Evolutionary conservation across 495 filamentous ascomycete species (phyloP).

Genomic region (Penicillium longicatenatum): DNA sequence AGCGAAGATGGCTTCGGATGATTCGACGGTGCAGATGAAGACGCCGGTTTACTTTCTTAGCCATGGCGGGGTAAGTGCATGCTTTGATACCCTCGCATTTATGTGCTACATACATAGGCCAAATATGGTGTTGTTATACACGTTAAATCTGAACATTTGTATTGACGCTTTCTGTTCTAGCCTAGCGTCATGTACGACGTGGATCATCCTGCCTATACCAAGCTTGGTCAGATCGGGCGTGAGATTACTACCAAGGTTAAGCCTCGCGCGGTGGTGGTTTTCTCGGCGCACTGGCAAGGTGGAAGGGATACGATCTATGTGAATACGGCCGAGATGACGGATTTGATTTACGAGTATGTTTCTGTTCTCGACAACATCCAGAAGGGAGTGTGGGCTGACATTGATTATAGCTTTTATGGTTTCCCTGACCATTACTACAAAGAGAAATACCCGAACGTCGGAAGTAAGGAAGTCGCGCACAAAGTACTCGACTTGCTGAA

Average conservation of each 20-base stretch:
- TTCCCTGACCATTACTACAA: constrained; percentile 67
- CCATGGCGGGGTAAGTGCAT: constrained; percentile 74
- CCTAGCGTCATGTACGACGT: constrained; percentile 74
- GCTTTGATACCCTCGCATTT: no score
- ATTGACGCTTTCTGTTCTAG: constrained; percentile 33
- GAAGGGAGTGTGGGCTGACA: background rate
- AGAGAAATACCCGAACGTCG: constrained; percentile 69
- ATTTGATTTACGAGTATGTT: constrained; percentile 80
- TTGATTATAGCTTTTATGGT: constrained; percentile 66
- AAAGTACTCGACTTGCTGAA: constrained; percentile 62
- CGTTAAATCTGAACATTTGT: no score
- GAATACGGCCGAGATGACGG: constrained; percentile 68
- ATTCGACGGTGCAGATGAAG: constrained; percentile 23
- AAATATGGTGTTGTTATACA: no score
- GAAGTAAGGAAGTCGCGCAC: constrained; percentile 65
- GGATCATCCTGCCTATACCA: constrained; percentile 71
- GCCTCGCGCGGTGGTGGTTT: constrained; percentile 80
- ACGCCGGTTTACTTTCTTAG: constrained; percentile 79
- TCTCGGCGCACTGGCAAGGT: constrained; percentile 86
- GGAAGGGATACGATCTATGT: constrained; percentile 61
- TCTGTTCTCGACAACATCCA: background rate
- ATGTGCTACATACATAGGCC: no score
- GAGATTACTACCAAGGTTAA: constrained; percentile 82
- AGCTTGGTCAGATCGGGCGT: constrained; percentile 66
- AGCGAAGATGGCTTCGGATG: background rate